Base-by-base conservation (phyloP, 2,329 filamentous ascomycete species). In the Plenodomus tracheiphilus region DNA sequence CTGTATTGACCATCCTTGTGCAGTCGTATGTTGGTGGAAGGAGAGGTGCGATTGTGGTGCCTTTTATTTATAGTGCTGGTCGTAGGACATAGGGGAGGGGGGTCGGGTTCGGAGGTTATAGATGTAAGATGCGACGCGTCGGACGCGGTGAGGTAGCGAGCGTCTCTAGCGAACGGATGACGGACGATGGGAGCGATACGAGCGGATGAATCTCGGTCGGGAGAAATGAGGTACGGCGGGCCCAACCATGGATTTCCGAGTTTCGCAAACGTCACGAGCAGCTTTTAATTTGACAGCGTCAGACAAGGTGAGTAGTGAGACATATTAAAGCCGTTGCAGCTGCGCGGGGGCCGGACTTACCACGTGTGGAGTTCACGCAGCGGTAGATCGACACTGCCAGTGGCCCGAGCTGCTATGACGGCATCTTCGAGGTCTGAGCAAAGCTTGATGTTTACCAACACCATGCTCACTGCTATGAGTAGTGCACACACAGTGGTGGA, bases 1-100 rank as follows among this genome's bases (percentile, higher is more conserved):
- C 43, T 38, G 40, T 51, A 43, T 25, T 32, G 47, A 55, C 46
- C 59, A 58, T 59, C 49, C 56, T 61, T 51, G 22, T 25, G 22
- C 22, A 25, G 22, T 25, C 22, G 22, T 5, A 25, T 25, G 5
- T 5, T 25, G 22, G n/a, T n/a, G n/a, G n/a, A n/a, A n/a, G 10
- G 22, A 25, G 5, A 25, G 22, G 22, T 25, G 10, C 10, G 22
- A 15, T 15, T 15, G 15, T 15, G 28, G 9, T 32, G 28, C 15
- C 9, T 11, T 15, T 4, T 32, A 4, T 6, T 32, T 10, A 15
- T 32, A 4, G 15, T 4, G 13, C 13, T 32, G 6, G 28, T 32
- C 4, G 28, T 10, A 32, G 28, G 28, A 15, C 28, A 32, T 32
- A 11, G 28, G 11, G 6, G 6, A 11, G 28, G 28, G 11, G 6